Evolutionary conservation across 192 early-diverging fungal species (phyloP).

Genomic region (Coemansia sp.): DNA sequence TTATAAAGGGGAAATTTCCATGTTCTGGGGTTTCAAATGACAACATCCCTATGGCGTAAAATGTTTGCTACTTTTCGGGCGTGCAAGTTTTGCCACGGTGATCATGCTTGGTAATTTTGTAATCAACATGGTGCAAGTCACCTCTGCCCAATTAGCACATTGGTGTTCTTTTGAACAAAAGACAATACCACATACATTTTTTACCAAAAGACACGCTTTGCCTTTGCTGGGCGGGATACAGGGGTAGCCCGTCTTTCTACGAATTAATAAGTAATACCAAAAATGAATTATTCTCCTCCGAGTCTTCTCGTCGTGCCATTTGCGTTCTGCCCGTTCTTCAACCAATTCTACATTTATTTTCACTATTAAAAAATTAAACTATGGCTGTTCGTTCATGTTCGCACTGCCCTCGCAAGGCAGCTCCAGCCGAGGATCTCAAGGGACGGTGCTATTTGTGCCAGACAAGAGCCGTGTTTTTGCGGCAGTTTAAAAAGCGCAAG

Average conservation of each 20-base stretch:
- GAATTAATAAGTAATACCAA: no score
- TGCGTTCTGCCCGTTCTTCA: no score
- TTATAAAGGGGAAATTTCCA: not conserved
- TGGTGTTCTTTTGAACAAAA: not conserved
- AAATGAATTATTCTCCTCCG: no score
- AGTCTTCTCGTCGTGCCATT: no score
- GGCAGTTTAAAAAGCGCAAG: not conserved
- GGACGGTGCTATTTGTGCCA: constrained; percentile 1
- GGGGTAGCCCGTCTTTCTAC: no score
- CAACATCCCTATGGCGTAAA: no score
- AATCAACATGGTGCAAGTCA: not conserved
- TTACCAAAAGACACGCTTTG: not conserved
- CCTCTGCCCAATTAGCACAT: not conserved
- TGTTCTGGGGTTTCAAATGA: no score
- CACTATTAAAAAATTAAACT: not conserved
- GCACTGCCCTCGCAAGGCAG: not conserved
- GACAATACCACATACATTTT: not conserved
- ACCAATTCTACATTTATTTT: not conserved
- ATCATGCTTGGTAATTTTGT: no score
- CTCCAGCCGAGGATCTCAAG: not conserved
- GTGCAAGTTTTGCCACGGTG: no score
- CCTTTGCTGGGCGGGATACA: no score
- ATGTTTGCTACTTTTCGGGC: no score
- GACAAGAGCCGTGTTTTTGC: not conserved
- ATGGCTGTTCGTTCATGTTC: not conserved